These are phyloP conservation scores for Hypoxylon sp. DNA, from an alignment of 2,329 filamentous ascomycete genomes.

Conservation along the genomic window DNA sequence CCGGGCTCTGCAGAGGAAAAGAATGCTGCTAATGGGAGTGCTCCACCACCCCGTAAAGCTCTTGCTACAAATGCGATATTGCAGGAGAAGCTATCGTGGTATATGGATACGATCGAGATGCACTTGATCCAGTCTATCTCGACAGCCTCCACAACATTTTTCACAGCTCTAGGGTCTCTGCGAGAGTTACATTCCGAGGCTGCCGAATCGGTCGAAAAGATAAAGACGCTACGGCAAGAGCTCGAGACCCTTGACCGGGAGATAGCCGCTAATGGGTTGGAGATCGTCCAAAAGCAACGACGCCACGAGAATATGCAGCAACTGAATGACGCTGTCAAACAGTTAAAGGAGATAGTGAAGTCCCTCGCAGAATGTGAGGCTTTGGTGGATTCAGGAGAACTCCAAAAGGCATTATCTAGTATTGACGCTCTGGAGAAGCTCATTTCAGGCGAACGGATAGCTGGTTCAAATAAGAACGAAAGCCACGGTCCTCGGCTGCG, in stretches of 20 bases:
- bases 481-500: slow-evolving; percentile 62
- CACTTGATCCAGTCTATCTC: slow-evolving; percentile 97
- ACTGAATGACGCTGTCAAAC: slow-evolving; percentile 84
- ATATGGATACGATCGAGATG: slow-evolving; percentile 99
- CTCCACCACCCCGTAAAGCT: slow-evolving; percentile 80
- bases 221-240: slow-evolving; percentile 84
- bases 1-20: slow-evolving; percentile 69
- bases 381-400: slow-evolving; percentile 84
- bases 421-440: slow-evolving; percentile 85
- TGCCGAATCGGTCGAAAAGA: slow-evolving; percentile 88
- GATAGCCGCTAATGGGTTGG: slow-evolving; percentile 86
- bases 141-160: slow-evolving; percentile 94
- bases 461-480: slow-evolving; percentile 47
- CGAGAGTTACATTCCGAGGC: slow-evolving; percentile 93
- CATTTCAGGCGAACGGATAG: slow-evolving; percentile 78
- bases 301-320: slow-evolving; percentile 87
- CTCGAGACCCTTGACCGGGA: slow-evolving; percentile 86
- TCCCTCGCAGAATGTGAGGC: slow-evolving; percentile 83
- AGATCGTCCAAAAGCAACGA: slow-evolving; percentile 86
- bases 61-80: slow-evolving; percentile 96
- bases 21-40: slow-evolving; percentile 68
- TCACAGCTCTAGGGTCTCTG: slow-evolving; percentile 90
- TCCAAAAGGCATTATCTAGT: slow-evolving; percentile 82
- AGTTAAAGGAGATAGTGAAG: slow-evolving; percentile 84
- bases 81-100: slow-evolving; percentile 99